Evolutionary conservation across 2,329 filamentous ascomycete species (phyloP), one percentile per base, ranked within the genome.

Genomic region (Celoporthe dispersa): DNA sequence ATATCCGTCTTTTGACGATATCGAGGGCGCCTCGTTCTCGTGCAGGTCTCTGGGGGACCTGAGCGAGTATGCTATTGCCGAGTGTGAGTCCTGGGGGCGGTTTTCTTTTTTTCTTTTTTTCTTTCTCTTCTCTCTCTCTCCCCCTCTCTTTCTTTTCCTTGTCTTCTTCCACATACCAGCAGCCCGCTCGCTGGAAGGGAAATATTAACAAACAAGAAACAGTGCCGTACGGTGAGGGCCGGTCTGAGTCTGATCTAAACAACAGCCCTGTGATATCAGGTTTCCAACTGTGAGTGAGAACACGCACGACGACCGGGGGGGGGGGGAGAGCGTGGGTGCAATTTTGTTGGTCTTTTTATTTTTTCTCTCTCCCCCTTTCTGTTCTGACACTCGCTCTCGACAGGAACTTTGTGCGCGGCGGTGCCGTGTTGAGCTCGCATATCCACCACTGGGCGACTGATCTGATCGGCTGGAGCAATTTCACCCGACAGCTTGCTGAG

Each of bases 381-480:
- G n/a, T 9, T 57, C 57, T 60, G 31, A 59, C 44, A 48, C 2
- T 6, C 55, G 5, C 9, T 55, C 11, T 60, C 33, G 7, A 60
- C 41, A 64, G 62, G 14, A 83, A 79, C 70, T 80, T 84, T 37
- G 74, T 83, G 14, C 76, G 73, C 0, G 81, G 81, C 6, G 82
- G 82, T 0, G 67, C 83, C 0, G 76, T 84, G 8, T 78, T 84
- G 68, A 81, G 77, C 39, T 81, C 81, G 67, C 81, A 84, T 37
- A 74, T 77, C 64, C 82, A 84, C 60, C 82, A 84, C 67, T 84
- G 80, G 59, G 74, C 79, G 25, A 80, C 80, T 68, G 81, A 84
- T 69, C 73, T 82, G 0, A 81, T 81, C 78, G 81, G 80, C 1
- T 83, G 80, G 80, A 75, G 77, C 0, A 76, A 77, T 1, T 76